A percentile compares a stretch with the other conserved stretches of the same genome.
These are phyloP conservation scores for Triticum aestivum DNA, from an alignment of 176 grass and related monocot species.

Conservation along the genomic window DNA sequence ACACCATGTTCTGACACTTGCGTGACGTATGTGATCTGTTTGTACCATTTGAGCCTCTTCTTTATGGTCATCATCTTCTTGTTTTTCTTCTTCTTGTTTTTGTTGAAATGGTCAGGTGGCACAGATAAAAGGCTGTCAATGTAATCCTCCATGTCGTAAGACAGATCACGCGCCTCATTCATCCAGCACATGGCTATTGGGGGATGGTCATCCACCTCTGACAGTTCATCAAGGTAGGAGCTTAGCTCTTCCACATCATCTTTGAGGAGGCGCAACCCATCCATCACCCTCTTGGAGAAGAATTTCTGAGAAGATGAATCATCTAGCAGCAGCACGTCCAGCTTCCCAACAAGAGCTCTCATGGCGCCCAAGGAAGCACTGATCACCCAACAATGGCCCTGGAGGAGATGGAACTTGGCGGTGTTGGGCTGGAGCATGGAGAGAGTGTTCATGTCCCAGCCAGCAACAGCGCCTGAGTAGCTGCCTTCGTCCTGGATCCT, in stretches of 20 bases:
- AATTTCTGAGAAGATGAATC: rapidly evolving
- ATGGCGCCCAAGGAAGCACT: not conserved
- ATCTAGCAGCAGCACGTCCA: not conserved
- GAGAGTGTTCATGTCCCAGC: constrained; percentile 52
- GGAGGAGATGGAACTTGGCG: constrained; percentile 61
- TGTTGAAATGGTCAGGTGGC: not conserved
- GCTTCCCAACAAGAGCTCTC: not conserved
- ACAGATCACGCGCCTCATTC: not conserved
- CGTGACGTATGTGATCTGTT: rapidly evolving
- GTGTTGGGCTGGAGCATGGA: constrained; percentile 48
- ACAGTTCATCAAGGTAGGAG: not conserved
- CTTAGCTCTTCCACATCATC: not conserved
- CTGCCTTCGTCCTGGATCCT: not conserved
- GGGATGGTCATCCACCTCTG: not conserved
- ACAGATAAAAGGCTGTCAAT: not conserved
- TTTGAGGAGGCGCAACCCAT: not conserved
- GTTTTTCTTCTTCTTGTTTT: not conserved
- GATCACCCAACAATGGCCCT: constrained; percentile 15
- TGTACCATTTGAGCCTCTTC: too few relatives aligned
- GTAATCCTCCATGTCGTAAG: not conserved
- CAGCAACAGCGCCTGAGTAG: not conserved
- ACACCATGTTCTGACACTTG: too few relatives aligned
- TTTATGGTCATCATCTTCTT: too few relatives aligned
- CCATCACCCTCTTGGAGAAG: not conserved
- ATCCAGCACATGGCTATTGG: not conserved